A percentile compares a stretch with the other conserved stretches of the same genome.
phyloP scores from a whole-genome alignment of 164 flowering plant genomes.

The Sextonia rubra region DNA sequence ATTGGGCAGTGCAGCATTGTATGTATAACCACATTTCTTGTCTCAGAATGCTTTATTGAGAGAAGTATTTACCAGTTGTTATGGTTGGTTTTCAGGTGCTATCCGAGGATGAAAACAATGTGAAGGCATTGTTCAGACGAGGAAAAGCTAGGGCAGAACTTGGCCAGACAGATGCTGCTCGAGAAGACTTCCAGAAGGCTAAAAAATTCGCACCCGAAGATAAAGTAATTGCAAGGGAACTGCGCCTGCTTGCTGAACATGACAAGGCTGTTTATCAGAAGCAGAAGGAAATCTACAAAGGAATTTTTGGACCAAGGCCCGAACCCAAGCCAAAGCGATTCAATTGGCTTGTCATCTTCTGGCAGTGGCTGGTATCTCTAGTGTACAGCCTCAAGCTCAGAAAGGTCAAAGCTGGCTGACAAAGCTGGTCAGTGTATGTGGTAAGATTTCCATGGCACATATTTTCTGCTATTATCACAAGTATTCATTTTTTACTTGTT shows the following conservation, averaged over 20 bases:
- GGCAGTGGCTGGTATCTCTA: conserved; percentile 77
- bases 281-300: conserved; percentile 89
- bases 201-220: conserved; percentile 80
- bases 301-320: conserved; percentile 82
- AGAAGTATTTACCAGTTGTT: neutral
- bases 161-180: conserved; percentile 88
- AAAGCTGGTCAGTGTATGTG: neutral
- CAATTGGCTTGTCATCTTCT: conserved; percentile 48
- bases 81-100: conserved; percentile 46
- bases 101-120: conserved; percentile 82
- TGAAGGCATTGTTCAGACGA: conserved; percentile 84
- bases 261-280: conserved; percentile 84
- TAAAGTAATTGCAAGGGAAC: conserved; percentile 69
- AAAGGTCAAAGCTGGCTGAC: conserved; percentile 45
- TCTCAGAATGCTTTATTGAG: neutral
- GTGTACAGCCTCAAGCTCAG: conserved; percentile 41
- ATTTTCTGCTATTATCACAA: too few relatives aligned
- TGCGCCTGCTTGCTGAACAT: conserved; percentile 68
- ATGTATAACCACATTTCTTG: conserved; percentile 23
- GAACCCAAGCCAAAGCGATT: conserved; percentile 50
- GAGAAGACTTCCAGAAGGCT: conserved; percentile 84
- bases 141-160: conserved; percentile 98
- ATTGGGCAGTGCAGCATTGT: conserved; percentile 84
- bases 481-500: too few relatives aligned
- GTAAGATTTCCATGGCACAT: too few relatives aligned